phyloP scores from a whole-genome alignment of 345 rosid genomes.

The Populus simonii region DNA sequence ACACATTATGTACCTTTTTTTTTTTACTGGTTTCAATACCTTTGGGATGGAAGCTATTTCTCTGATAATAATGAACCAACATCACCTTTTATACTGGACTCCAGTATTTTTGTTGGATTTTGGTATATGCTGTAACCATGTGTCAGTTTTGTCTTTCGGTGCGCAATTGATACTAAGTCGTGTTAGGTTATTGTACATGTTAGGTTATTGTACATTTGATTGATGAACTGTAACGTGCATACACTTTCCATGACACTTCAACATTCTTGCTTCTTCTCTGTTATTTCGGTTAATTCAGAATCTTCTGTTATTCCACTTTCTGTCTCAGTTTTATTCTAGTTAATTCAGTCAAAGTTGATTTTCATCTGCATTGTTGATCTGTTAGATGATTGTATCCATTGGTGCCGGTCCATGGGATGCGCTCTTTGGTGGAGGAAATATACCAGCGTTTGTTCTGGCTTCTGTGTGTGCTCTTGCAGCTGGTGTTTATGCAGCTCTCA shows the following conservation, averaged over 20 bases:
- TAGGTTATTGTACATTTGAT: not conserved
- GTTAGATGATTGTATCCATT: conserved; percentile 78
- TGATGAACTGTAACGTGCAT: not conserved
- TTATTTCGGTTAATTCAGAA: not conserved
- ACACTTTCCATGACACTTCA: not conserved
- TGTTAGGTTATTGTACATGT: not conserved
- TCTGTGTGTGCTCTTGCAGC: conserved; percentile 69
- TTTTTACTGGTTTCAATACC: not conserved
- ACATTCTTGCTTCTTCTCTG: not conserved
- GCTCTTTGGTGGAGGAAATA: conserved; percentile 91
- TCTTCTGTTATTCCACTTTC: not conserved
- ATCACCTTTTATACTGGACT: not conserved
- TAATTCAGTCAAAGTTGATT: conserved; percentile 10
- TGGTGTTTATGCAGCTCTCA: conserved; percentile 56
- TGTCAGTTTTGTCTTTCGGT: not conserved
- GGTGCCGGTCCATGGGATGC: conserved; percentile 99
- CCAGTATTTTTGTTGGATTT: not conserved
- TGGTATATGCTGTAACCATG: not conserved
- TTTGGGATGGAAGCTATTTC: not conserved
- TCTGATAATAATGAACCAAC: not conserved
- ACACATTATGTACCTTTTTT: not conserved
- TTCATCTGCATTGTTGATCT: conserved; percentile 12
- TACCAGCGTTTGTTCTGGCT: conserved; percentile 87
- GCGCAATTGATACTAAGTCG: not conserved
- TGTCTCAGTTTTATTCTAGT: not conserved